A percentile compares a stretch with the other conserved stretches of the same genome.
phyloP scores from a whole-genome alignment of 352 stramenopile genomes.

The Globisporangium echinulatum region DNA sequence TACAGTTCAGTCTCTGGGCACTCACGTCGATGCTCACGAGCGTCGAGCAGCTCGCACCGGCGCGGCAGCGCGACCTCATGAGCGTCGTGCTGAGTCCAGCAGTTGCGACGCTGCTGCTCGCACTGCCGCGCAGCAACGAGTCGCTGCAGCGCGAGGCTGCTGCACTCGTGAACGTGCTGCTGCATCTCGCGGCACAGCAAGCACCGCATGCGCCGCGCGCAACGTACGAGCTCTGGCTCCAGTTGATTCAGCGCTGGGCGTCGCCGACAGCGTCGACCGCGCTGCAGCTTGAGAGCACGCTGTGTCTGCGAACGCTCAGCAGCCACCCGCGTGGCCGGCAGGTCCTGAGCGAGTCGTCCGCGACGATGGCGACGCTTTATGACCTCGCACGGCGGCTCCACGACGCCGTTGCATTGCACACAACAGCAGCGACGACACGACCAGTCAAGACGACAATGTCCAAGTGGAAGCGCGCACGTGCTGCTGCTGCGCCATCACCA shows the following conservation, averaged over 20 bases:
- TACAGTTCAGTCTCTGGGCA: slow-evolving; percentile 30
- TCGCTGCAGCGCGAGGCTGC: slow-evolving; percentile 43
- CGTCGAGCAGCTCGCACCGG: slow-evolving; percentile 16
- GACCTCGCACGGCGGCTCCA: slow-evolving; percentile 39
- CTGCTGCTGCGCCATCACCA: neutral
- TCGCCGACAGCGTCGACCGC: slow-evolving; percentile 1
- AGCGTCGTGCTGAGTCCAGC: slow-evolving; percentile 27
- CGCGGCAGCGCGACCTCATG: slow-evolving; percentile 17
- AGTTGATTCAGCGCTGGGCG: slow-evolving; percentile 42
- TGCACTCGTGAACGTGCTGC: slow-evolving; percentile 31
- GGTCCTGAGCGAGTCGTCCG: slow-evolving; percentile 40
- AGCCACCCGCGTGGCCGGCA: slow-evolving; percentile 38
- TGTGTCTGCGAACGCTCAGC: slow-evolving; percentile 49
- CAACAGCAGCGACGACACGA: no score
- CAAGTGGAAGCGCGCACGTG: no score
- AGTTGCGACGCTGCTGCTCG: slow-evolving; percentile 31
- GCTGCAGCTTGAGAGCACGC: slow-evolving; percentile 36
- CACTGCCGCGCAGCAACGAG: slow-evolving; percentile 25
- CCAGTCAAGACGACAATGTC: no score
- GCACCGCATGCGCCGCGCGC: slow-evolving; percentile 23
- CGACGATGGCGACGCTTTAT: slow-evolving; percentile 49
- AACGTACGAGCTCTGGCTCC: slow-evolving; percentile 60
- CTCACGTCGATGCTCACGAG: slow-evolving; percentile 29
- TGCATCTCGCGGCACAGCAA: slow-evolving; percentile 37
- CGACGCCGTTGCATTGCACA: slow-evolving; percentile 16